Base-by-base conservation (phyloP, 495 filamentous ascomycete genomes). In the Aspergillus nidulans region DNA sequence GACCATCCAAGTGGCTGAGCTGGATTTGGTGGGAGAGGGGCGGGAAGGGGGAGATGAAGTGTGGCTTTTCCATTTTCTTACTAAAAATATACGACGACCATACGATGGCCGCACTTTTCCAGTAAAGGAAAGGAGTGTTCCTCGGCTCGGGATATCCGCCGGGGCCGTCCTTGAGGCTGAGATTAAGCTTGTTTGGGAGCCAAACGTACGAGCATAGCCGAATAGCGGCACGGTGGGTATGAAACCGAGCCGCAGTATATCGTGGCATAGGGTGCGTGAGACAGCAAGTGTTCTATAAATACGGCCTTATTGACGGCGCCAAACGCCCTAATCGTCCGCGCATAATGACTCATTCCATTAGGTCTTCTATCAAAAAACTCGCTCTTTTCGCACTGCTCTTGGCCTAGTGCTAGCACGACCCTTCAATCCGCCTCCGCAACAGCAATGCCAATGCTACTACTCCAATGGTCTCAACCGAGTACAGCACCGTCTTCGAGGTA, bases 401-500 rank as follows among this genome's bases (percentile, higher is more conserved):
- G 39, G 19, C 38, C 25, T 23, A 26, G 23, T 20, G 39, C 50
- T 9, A 16, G 24, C 5, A 44, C 26, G 6, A 53, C 39, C 6
- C 25, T 53, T 1, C n/a, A n/a, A n/a, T n/a, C n/a, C 38, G 39
- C 13, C 25, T 53, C 6, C 26, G 28, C 25, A 24, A 39, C 50
- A 39, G 50, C 23, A 44, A 7, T 16, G 30, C 21, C n/a, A 43
- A 53, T 32, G 34, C 12, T 10, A 23, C 39, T 19, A 24, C 50
- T 8, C 13, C 50, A 1, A 44, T 53, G 50, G 7, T 34, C 23
- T 42, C 50, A 7, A 53, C 50, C 2, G 6, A 5, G 7, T 44
- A 43, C 39, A 25, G 50, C 26, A 44, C 36, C 15, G 40, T 53
- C 40, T 44, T 43, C 16, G 50, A 53, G 25, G 39, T 44, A 39